A percentile compares a stretch with the other conserved stretches of the same genome.
phyloP scores from a whole-genome alignment of 805 yeast species.

The Nakazawaea molendinolei region DNA sequence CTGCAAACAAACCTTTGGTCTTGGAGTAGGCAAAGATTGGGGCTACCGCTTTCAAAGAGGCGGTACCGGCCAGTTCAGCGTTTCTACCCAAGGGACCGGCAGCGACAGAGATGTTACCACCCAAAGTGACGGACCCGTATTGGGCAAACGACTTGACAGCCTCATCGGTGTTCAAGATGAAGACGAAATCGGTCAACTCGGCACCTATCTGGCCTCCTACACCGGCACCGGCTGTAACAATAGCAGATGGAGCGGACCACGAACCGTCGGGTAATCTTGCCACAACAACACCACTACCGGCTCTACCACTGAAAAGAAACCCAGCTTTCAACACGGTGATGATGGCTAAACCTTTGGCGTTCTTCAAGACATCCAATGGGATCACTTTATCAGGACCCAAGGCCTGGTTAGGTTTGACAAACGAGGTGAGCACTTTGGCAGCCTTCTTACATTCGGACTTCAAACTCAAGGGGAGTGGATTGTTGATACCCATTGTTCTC shows the following conservation, averaged over 20 bases:
- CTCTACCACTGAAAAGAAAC: conserved; percentile 91
- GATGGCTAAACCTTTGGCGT: conserved; percentile 89
- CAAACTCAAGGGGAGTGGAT: conserved; percentile 90
- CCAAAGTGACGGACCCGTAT: conserved; percentile 88
- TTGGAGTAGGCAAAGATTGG: conserved; percentile 92
- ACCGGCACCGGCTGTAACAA: conserved; percentile 96
- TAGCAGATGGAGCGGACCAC: conserved; percentile 98
- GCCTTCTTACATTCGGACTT: conserved; percentile 90
- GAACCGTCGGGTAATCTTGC: conserved; percentile 91
- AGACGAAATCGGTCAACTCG: conserved; percentile 92
- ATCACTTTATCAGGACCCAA: conserved; percentile 84
- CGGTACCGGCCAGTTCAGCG: conserved; percentile 96
- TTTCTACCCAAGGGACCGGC: conserved; percentile 97
- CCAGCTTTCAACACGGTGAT: conserved; percentile 97
- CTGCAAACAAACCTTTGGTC: conserved; percentile 95
- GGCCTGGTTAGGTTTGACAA: conserved; percentile 90
- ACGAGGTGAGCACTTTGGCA: conserved; percentile 83
- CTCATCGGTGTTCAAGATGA: conserved; percentile 75
- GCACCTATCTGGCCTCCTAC: conserved; percentile 98
- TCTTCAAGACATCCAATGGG: conserved; percentile 79
- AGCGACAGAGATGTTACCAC: conserved; percentile 92
- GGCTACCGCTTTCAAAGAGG: conserved; percentile 78
- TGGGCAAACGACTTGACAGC: conserved; percentile 95
- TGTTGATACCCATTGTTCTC: conserved; percentile 66
- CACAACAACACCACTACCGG: conserved; percentile 94